Base-by-base conservation (phyloP, 2,329 filamentous ascomycete species). In the Curvularia lunata region DNA sequence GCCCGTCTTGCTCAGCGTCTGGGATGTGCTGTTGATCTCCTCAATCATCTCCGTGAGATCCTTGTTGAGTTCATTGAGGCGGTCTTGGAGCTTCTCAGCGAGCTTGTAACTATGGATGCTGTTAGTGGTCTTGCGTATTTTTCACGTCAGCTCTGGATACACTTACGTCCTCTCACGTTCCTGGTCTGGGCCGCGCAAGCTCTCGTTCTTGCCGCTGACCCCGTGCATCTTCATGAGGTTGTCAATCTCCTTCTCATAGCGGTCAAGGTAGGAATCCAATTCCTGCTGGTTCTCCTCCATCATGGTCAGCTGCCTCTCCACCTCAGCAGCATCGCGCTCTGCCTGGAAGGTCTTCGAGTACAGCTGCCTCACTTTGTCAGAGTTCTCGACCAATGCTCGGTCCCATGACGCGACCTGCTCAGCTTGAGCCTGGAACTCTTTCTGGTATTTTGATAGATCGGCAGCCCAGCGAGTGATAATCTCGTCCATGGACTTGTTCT, bases 401-500 rank as follows among this genome's bases (percentile, higher is more conserved):
- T 99, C 95, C 96, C 96, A 99, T 43, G 86, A 84, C 12, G 92
- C 90, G 13, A 98, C 91, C 63, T 92, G 90, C 60, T 88, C 85
- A 4, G 96, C 94, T 76, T 98, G 92, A 32, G 89, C 85, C 74
- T 96, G 92, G 81, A 98, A 99, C 58, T 96, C 92, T 76, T 97
- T 96, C 73, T 98, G 94, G 73, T 99, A 97, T 73, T 96, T 96
- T 52, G 92, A 90, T 48, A 99, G 82, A 72, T 98, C 95, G 0
- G 92, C 92, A 1, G 95, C 95, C 95, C 95, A 99, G 30, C 92
- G 88, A 4, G 92, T 97, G 65, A 99, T 92, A 63, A 99, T 97
- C 75, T 99, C 95, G 72, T 99, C 95, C 91, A 99, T 97, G 0
- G 94, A 97, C 81, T 97, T 98, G 78, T 97, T 97, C 82, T 97